Base-by-base conservation (phyloP, 345 rosid genomes). In the Camelina neglecta region DNA sequence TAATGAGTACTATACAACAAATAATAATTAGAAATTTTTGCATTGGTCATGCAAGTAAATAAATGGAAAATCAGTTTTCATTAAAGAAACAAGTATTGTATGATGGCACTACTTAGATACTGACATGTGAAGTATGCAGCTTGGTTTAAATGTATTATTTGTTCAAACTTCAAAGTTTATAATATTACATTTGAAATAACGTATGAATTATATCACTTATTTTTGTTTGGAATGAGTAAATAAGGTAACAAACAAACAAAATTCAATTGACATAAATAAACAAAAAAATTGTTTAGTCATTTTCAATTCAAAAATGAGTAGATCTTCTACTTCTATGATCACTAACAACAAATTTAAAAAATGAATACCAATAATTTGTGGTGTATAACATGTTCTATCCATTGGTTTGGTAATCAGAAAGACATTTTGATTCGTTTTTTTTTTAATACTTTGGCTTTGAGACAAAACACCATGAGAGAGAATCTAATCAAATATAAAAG, bases 391-490 rank as follows among this genome's bases (percentile, higher is more conserved):
- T 47, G 49, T 26, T 69, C 7, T 26, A 70, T 67, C 70, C 42
- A 38, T 55, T 35, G 26, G 35, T 33, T 48, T 47, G 26, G 65
- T 74, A 38, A 44, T 20, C 11, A 51, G 11, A 68, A 67, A 68
- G 54, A 61, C 67, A 63, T 36, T 12, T 64, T 71, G 39, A 77
- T 77, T 77, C 76, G 20, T 12, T 36, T 36, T 8, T 3, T 8
- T 1, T 6, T 3, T 21, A 56, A 56, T 24, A 71, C 20, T 29
- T 71, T 60, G 72, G 72, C 55, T 56, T 57, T 64, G 15, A 49
- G 61, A 71, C 56, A 65, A 65, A 31, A 71, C 67, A 65, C 67
- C 48, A 71, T 49, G 66, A 77, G 76, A 71, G 31, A 71, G 81
- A 77, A 65, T 71, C 61, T 56, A 76, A 55, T 36, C 16, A 76